phyloP scores from a whole-genome alignment of 129 eudicot species.

The Escallonia herrerae region DNA sequence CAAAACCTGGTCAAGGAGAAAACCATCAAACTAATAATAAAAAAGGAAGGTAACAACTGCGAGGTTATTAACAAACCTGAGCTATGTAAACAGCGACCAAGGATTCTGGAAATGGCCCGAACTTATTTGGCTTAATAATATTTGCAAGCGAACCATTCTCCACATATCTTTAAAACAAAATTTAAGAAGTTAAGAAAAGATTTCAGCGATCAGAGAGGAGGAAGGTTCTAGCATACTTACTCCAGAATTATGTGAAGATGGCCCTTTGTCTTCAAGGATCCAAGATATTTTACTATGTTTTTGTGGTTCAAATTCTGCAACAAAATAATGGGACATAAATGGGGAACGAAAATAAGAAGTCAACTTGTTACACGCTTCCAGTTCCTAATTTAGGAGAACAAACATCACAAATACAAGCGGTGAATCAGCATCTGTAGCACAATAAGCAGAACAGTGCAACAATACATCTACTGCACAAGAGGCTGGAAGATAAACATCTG shows the following conservation, averaged over 20 bases:
- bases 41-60: neutral
- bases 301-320: conserved; percentile 88
- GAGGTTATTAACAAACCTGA: conserved; percentile 56
- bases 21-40: neutral
- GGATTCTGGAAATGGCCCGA: conserved; percentile 97
- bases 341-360: too few relatives aligned
- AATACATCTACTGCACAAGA: too few relatives aligned
- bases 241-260: conserved; percentile 98
- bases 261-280: conserved; percentile 84
- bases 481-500: too few relatives aligned
- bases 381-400: too few relatives aligned
- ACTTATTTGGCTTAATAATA: conserved; percentile 87
- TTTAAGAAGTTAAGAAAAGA: conserved; percentile 3
- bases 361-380: too few relatives aligned
- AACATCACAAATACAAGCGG: too few relatives aligned
- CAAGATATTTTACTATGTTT: conserved; percentile 92
- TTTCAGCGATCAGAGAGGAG: neutral
- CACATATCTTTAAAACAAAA: conserved; percentile 55
- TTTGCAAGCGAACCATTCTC: conserved; percentile 98
- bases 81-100: conserved; percentile 88
- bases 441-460: too few relatives aligned
- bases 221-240: conserved; percentile 40
- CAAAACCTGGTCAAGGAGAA: conserved; percentile 46
- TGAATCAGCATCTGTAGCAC: too few relatives aligned
- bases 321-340: conserved; percentile 1